Evolutionary conservation across 2,329 filamentous ascomycete species (phyloP).

Genomic region (Coniochaeta sp.): DNA sequence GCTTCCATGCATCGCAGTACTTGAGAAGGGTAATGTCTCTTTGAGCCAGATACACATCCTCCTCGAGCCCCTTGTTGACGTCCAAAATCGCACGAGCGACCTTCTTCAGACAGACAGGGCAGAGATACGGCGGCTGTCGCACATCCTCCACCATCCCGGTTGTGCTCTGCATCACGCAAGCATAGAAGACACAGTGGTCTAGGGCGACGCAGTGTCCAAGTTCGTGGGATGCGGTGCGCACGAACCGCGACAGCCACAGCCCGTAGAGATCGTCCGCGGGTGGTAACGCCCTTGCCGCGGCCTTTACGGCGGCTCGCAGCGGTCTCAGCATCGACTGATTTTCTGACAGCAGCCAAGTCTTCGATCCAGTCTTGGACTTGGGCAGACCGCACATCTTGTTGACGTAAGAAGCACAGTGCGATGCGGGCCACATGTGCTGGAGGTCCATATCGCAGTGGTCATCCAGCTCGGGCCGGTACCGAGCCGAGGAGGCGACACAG

Average conservation of each 20-base stretch:
- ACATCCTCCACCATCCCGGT: slow-evolving; percentile 49
- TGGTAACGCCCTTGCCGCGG: slow-evolving; percentile 12
- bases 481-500: slow-evolving; percentile 51
- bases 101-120: slow-evolving; percentile 52
- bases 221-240: slow-evolving; percentile 55
- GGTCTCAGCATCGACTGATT: slow-evolving; percentile 12
- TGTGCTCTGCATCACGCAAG: slow-evolving; percentile 58
- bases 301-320: slow-evolving; percentile 24
- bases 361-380: background rate
- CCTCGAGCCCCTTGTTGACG: slow-evolving; percentile 13
- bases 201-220: slow-evolving; percentile 61
- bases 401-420: slow-evolving; percentile 50
- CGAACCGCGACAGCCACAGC: slow-evolving; percentile 52
- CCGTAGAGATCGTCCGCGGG: slow-evolving; percentile 19
- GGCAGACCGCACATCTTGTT: slow-evolving; percentile 24
- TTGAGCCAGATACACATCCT: slow-evolving; percentile 18
- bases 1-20: slow-evolving; percentile 33
- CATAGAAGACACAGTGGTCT: slow-evolving; percentile 58
- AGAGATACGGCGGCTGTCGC: slow-evolving; percentile 56
- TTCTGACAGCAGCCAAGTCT: background rate
- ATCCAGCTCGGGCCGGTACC: slow-evolving; percentile 50
- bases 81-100: slow-evolving; percentile 26
- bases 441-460: slow-evolving; percentile 28
- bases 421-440: slow-evolving; percentile 56
- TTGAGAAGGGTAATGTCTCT: slow-evolving; percentile 29